A percentile compares a stretch with the other conserved stretches of the same genome.
Conservation (phyloP, 768 basidiomycete genomes). For the Galerina sulciceps region DNA sequence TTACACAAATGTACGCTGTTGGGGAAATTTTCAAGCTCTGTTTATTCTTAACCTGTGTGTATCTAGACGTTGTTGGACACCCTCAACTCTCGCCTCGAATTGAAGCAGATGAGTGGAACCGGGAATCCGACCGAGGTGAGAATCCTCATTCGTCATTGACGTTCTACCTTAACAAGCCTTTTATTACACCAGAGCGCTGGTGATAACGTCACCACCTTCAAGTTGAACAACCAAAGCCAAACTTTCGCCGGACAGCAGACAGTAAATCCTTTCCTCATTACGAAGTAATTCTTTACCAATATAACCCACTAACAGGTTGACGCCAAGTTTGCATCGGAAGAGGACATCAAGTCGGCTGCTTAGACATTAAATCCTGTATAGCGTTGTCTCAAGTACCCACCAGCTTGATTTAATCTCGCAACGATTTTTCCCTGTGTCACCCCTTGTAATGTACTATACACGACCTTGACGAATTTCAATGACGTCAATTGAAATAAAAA, state of each 20-base stretch:
- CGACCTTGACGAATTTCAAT: neutral
- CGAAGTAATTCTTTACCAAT: slow-evolving; percentile 14
- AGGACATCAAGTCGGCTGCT: neutral
- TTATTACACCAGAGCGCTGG: neutral
- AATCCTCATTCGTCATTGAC: neutral
- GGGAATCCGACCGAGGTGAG: slow-evolving; percentile 18
- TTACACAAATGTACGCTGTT: slow-evolving; percentile 49
- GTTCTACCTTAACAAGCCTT: too few species aligned
- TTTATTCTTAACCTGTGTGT: slow-evolving; percentile 27
- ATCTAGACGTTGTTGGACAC: slow-evolving; percentile 47
- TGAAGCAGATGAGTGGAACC: slow-evolving; percentile 29
- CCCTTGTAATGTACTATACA: slow-evolving; percentile 1
- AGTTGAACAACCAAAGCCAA: slow-evolving; percentile 26
- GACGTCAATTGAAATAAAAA: neutral
- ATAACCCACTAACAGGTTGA: slow-evolving; percentile 3
- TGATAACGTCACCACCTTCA: slow-evolving; percentile 13
- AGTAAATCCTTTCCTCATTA: slow-evolving; percentile 11
- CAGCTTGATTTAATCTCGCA: neutral
- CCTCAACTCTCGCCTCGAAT: slow-evolving; percentile 41
- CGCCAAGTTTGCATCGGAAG: slow-evolving; percentile 11
- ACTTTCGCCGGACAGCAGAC: slow-evolving; percentile 19
- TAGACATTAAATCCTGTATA: neutral
- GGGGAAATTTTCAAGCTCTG: slow-evolving; percentile 29
- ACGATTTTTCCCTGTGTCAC: neutral
- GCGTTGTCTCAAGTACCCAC: too few species aligned